These are phyloP conservation scores for Yamadazyma sp. DNA, from an alignment of 805 yeast species.

Conservation along the genomic window DNA sequence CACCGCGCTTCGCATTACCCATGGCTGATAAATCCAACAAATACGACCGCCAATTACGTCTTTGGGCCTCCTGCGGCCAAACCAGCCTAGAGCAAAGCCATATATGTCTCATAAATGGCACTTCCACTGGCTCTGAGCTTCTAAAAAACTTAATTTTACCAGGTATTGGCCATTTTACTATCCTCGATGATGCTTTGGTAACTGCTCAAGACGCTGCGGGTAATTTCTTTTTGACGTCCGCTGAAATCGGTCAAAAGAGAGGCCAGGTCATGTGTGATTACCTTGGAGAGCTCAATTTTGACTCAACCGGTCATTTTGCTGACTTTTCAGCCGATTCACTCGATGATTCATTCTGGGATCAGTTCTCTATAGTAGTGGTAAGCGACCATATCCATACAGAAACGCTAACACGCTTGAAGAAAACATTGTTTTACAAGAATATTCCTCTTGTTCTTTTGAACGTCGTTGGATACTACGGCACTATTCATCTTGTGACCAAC, in stretches of 20 bases:
- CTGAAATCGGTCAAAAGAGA: constrained; percentile 42
- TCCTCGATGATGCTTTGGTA: constrained; percentile 47
- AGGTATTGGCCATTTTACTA: constrained; percentile 61
- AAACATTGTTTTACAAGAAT: constrained; percentile 38
- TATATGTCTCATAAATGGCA: constrained; percentile 60
- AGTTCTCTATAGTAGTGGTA: constrained; percentile 51
- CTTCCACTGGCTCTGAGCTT: constrained; percentile 62
- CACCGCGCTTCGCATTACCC: constrained; percentile 16
- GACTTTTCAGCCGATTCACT: constrained; percentile 9
- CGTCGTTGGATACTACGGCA: constrained; percentile 66
- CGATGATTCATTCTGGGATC: constrained; percentile 40
- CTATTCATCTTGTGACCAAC: constrained; percentile 47
- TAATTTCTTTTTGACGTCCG: constrained; percentile 59
- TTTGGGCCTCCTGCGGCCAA: constrained; percentile 87
- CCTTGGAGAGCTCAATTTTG: constrained; percentile 61
- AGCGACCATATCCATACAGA: constrained; percentile 26
- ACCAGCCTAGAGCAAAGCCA: constrained; percentile 52
- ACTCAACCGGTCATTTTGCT: constrained; percentile 43
- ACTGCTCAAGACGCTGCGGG: constrained; percentile 46
- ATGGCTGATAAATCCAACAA: constrained; percentile 41
- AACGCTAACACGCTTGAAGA: constrained; percentile 27
- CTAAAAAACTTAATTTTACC: constrained; percentile 79
- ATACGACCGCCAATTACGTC: constrained; percentile 83
- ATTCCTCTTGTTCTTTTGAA: constrained; percentile 57
- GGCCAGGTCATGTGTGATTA: constrained; percentile 40